These are phyloP conservation scores for Lobulomyces angularis DNA, from an alignment of 192 early-diverging fungal genomes.

Conservation along the genomic window DNA sequence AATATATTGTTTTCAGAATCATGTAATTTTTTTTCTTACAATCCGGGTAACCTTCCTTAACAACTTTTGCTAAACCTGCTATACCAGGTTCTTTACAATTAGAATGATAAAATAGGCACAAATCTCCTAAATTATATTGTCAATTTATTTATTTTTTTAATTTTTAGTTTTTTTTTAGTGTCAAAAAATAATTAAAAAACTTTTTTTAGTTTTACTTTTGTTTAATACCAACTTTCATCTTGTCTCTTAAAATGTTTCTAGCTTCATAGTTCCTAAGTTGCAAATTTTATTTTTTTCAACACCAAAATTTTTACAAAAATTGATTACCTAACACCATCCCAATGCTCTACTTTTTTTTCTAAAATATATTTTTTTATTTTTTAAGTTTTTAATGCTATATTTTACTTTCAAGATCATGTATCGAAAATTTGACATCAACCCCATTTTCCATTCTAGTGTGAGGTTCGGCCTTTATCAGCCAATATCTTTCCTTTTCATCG, in stretches of 20 bases:
- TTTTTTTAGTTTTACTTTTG: constrained; percentile 7
- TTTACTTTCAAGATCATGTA: constrained; percentile 50
- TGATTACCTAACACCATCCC: constrained; percentile 57
- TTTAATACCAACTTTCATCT: constrained; percentile 60
- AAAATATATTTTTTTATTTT: too few relatives aligned
- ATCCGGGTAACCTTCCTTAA: constrained; percentile 59
- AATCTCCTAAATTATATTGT: background rate
- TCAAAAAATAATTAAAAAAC: background rate
- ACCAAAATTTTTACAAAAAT: background rate
- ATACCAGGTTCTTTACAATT: constrained; percentile 75
- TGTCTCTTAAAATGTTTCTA: constrained; percentile 62
- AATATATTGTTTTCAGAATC: background rate
- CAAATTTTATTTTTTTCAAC: too few relatives aligned
- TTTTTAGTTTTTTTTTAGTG: background rate
- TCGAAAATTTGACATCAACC: constrained; percentile 55
- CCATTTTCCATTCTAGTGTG: constrained; percentile 55
- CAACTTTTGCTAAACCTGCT: constrained; percentile 54
- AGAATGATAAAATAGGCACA: constrained; percentile 72
- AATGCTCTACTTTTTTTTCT: constrained; percentile 31
- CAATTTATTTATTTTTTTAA: background rate
- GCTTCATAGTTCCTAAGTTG: constrained; percentile 79
- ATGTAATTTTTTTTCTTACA: constrained; percentile 10
- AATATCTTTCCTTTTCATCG: too few relatives aligned
- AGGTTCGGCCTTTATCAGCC: constrained; percentile 78
- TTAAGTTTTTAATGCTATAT: too few relatives aligned